phyloP scores from a whole-genome alignment of 148 eudicot genomes.

The Rhododendron vialii region DNA sequence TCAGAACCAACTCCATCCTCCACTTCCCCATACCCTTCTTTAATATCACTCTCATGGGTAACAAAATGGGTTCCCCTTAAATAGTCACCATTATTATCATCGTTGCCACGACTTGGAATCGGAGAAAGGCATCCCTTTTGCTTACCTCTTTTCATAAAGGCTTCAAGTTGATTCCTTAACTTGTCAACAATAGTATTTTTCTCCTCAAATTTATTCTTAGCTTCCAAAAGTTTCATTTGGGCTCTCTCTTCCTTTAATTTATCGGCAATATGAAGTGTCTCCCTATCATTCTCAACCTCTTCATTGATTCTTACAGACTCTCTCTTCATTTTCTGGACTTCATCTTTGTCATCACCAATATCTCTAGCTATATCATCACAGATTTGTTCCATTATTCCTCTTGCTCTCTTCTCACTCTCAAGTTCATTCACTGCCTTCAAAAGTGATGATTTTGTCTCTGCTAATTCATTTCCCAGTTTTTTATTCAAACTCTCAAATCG shows the following conservation, averaged over 20 bases:
- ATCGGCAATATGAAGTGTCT: constrained; percentile 53
- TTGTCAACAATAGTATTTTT: constrained; percentile 57
- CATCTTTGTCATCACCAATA: constrained; percentile 50
- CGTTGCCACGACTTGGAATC: constrained; percentile 25
- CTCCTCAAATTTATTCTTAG: constrained; percentile 58
- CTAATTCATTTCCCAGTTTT: constrained; percentile 74
- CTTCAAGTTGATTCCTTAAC: constrained; percentile 60
- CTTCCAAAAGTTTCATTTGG: constrained; percentile 54
- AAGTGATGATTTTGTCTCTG: constrained; percentile 56
- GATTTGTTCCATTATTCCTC: constrained; percentile 58
- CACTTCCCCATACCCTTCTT: constrained; percentile 48
- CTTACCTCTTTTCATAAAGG: constrained; percentile 35
- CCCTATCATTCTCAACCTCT: constrained; percentile 53
- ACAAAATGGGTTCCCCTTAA: constrained; percentile 17
- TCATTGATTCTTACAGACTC: constrained; percentile 40
- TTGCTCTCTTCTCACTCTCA: constrained; percentile 61
- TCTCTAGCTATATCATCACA: constrained; percentile 65
- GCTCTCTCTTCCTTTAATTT: constrained; percentile 50
- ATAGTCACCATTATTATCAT: constrained; percentile 25
- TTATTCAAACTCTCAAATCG: constrained; percentile 77
- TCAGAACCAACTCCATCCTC: constrained; percentile 45
- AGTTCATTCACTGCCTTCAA: constrained; percentile 59
- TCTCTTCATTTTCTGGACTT: constrained; percentile 41
- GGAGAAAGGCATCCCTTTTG: constrained; percentile 29
- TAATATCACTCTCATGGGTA: constrained; percentile 29